These are phyloP conservation scores for Paraconiothyrium brasiliense DNA, from an alignment of 2,329 filamentous ascomycete species.

Conservation along the genomic window DNA sequence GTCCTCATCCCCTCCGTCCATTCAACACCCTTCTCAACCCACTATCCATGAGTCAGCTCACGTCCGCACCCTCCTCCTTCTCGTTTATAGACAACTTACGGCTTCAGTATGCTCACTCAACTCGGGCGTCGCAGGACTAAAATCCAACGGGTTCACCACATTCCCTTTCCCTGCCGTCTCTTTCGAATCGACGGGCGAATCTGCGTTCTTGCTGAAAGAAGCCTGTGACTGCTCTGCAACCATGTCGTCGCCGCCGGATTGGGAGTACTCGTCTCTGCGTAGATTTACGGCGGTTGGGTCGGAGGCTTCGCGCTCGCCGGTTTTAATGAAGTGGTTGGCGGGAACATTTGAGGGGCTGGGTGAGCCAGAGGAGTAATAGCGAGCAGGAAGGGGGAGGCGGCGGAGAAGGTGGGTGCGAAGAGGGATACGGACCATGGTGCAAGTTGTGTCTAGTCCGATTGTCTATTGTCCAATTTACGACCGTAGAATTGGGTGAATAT, in stretches of 20 bases:
- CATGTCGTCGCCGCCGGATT: constrained; percentile 26
- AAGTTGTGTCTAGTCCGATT: background rate
- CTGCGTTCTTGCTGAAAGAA: background rate
- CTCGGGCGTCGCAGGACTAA: constrained; percentile 24
- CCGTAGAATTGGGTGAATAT: no score
- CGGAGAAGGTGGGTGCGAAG: background rate
- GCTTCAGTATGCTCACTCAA: background rate
- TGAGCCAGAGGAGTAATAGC: constrained; percentile 18
- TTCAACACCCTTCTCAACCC: constrained; percentile 20
- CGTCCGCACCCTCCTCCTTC: background rate
- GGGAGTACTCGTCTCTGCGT: constrained; percentile 21
- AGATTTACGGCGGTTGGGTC: constrained; percentile 20
- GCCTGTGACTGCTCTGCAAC: constrained; percentile 20
- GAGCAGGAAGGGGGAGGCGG: background rate
- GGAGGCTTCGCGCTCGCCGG: constrained; percentile 14
- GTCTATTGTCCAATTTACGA: background rate
- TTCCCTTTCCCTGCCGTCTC: constrained; percentile 23
- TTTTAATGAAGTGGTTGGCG: constrained; percentile 21
- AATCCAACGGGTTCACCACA: constrained; percentile 24
- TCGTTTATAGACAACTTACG: constrained; percentile 5
- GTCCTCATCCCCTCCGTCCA: constrained; percentile 14
- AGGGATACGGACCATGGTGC: constrained; percentile 7
- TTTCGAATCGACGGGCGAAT: constrained; percentile 6
- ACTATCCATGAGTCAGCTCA: background rate
- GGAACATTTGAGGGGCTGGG: constrained; percentile 4